A percentile compares a stretch with the other conserved stretches of the same genome.
Conservation (phyloP, 2,329 filamentous ascomycete genomes). For the Colletotrichum spinosum region DNA sequence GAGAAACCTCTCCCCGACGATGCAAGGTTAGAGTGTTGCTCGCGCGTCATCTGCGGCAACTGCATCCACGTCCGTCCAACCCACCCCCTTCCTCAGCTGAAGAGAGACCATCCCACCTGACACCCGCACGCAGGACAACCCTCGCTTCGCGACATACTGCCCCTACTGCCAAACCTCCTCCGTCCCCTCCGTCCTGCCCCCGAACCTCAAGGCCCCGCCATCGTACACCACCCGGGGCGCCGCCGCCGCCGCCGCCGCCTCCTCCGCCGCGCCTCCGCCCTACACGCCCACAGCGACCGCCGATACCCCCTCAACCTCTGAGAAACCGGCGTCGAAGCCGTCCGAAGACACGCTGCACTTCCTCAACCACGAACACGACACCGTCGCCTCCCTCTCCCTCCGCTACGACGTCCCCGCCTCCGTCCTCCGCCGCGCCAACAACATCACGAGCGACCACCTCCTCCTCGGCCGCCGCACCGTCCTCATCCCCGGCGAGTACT, state of each 20-base stretch:
- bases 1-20: conserved; percentile 72
- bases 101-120: not conserved
- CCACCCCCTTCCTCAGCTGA: not conserved
- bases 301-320: conserved; percentile 34
- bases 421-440: conserved; percentile 74
- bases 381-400: conserved; percentile 74
- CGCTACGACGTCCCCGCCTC: conserved; percentile 76
- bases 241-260: conserved; percentile 33
- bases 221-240: conserved; percentile 63
- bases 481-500: conserved; percentile 77
- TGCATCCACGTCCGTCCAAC: conserved; percentile 70
- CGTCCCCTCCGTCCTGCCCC: conserved; percentile 66
- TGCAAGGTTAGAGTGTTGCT: conserved; percentile 75
- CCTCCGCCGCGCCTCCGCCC: conserved; percentile 51
- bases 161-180: conserved; percentile 83
- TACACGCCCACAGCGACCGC: conserved; percentile 44
- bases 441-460: conserved; percentile 77
- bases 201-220: conserved; percentile 76
- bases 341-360: conserved; percentile 80
- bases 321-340: conserved; percentile 45
- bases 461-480: conserved; percentile 76
- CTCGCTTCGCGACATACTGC: conserved; percentile 74
- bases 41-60: conserved; percentile 75
- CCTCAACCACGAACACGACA: conserved; percentile 76
- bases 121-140: conserved; percentile 63